Evolutionary conservation across 805 yeast species (phyloP), one percentile per base, ranked within the genome.

Genomic region (Candida vaughaniae): DNA sequence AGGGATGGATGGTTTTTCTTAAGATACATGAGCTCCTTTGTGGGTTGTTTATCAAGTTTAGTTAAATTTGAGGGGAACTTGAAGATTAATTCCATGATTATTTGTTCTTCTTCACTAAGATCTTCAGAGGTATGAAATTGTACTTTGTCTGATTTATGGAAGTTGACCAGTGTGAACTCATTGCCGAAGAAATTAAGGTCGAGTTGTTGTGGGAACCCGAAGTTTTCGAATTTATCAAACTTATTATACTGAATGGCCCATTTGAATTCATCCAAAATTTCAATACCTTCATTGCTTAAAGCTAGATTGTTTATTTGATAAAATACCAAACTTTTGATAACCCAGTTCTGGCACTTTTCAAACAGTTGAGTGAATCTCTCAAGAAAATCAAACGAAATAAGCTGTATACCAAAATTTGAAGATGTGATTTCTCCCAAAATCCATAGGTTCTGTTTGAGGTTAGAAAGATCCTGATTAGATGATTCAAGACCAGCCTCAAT

Each of bases 351-450:
- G 17, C 66, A 63, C 7, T 36, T 35, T n/a, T 57, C 36, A 35
- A 64, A 66, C 16, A 58, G 39, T 6, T 53, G 60, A 2, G 80
- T 64, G 9, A 91, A 68, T 14, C 39, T 51, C 11, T 42, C 41
- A 5, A 60, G 36, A 6, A 49, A 40, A 27, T 46, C 49, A 40
- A 56, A 55, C 36, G 63, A 69, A 6, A 69, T 44, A 6, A 67
- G 44, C 36, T 64, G 69, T 16, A 84, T 78, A 0, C 97, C 97
- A 35, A 72, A 62, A 7, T 74, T 73, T 1, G 88, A 76, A 1
- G 89, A 76, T 2, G 90, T 90, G 20, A 90, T 78, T 49, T 82
- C 80, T 0, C 96, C 97, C 22, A 87, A 69, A 1, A 95, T 81
- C 97, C 97, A 91, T 23, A 91, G 50, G 22, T 83, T 77, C 8